These are phyloP conservation scores for Melastoma malabathricum DNA, from an alignment of 345 rosid species.

Conservation along the genomic window DNA sequence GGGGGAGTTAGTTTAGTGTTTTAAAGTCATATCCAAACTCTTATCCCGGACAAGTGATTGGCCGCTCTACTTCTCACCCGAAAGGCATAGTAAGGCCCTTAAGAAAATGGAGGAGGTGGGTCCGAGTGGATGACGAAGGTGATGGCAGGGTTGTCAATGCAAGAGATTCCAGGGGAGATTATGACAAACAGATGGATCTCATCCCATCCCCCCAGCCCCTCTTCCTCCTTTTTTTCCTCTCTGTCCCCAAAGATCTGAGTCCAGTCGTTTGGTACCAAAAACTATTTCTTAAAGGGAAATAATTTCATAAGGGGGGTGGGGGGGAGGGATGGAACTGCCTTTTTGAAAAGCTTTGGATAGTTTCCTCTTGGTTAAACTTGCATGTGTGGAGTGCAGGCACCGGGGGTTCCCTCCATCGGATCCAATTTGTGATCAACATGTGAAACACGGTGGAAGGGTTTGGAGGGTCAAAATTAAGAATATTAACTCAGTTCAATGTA, in stretches of 20 bases:
- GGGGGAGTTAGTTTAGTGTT: no score
- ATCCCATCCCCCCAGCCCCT: no score
- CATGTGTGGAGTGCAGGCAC: slow-evolving; percentile 19
- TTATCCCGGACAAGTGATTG: no score
- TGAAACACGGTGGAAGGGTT: slow-evolving; percentile 11
- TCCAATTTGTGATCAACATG: slow-evolving; percentile 1
- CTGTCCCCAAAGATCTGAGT: slow-evolving; percentile 25
- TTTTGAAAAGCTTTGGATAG: slow-evolving; percentile 43
- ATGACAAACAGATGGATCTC: slow-evolving; percentile 65
- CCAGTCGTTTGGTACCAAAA: slow-evolving; percentile 14
- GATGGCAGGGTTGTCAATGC: slow-evolving; percentile 11
- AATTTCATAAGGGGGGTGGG: slow-evolving; percentile 13
- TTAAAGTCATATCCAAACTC: no score
- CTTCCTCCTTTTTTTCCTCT: slow-evolving; percentile 6
- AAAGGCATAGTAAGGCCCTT: no score
- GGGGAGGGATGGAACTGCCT: slow-evolving; percentile 14
- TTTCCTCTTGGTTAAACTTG: slow-evolving; percentile 69
- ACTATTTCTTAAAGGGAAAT: slow-evolving; percentile 1
- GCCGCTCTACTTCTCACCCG: no score
- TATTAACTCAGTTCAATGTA: no score
- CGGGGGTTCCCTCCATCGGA: slow-evolving; percentile 16
- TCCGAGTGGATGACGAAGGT: slow-evolving; percentile 34
- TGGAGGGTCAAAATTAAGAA: slow-evolving; percentile 23
- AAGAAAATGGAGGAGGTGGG: slow-evolving; percentile 6
- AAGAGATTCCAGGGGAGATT: slow-evolving; percentile 50